Percentiles rank a stretch among this genome's conserved stretches.
Conservation (phyloP, 1,139 yeast genomes). For the Debaryomyces sp. region DNA sequence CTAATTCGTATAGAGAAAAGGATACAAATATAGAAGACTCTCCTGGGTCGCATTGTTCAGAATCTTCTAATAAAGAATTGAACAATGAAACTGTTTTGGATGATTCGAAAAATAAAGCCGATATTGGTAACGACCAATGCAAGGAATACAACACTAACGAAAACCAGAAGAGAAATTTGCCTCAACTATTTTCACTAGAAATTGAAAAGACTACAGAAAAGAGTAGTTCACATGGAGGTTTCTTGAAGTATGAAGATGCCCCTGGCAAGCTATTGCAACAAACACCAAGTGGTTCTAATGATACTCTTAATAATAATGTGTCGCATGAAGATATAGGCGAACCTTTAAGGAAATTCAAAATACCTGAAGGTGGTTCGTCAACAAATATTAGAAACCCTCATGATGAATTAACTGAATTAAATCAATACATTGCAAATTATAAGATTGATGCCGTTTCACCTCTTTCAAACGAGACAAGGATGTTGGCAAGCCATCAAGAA, state of each 20-base stretch:
- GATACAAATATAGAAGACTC: neutral
- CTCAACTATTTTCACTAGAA: no score
- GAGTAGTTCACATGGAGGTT: no score
- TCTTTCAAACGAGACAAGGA: conserved; percentile 11
- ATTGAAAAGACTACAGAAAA: no score
- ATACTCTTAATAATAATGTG: neutral
- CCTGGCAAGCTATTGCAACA: neutral
- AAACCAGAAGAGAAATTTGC: neutral
- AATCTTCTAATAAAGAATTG: neutral
- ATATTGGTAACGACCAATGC: no score
- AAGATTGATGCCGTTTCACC: conserved; percentile 20
- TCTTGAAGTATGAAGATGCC: neutral
- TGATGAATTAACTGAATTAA: conserved; percentile 7
- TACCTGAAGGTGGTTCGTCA: neutral
- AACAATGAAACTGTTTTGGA: neutral
- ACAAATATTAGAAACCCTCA: conserved; percentile 3
- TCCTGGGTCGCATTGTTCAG: neutral
- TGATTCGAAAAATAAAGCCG: no score
- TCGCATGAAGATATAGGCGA: neutral
- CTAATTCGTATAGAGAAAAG: neutral
- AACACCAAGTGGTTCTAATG: neutral
- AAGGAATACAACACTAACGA: neutral
- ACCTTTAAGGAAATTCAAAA: neutral
- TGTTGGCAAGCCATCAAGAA: neutral
- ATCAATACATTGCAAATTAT: conserved; percentile 6